Evolutionary conservation across 257 asterid species (phyloP).

Genomic region (Gardenia jasminoides): DNA sequence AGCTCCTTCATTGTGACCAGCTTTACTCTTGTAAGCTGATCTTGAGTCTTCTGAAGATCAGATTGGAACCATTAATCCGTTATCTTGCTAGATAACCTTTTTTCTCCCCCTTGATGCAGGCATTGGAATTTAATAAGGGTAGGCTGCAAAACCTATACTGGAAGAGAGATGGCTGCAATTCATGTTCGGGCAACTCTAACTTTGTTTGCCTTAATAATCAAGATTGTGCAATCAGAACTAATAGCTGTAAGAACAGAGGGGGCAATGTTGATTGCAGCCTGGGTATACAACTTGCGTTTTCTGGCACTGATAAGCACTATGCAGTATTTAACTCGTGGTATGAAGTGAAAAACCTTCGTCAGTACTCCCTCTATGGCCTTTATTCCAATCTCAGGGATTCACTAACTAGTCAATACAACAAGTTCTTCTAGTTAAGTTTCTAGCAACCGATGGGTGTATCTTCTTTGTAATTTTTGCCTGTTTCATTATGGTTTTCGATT

Average conservation of each 20-base stretch:
- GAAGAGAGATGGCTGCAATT: slow-evolving; percentile 86
- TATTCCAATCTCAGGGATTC: slow-evolving; percentile 79
- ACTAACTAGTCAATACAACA: slow-evolving; percentile 73
- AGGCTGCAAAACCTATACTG: slow-evolving; percentile 89
- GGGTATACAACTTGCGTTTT: slow-evolving; percentile 85
- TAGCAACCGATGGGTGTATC: slow-evolving; percentile 16
- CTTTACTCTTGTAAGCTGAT: slow-evolving; percentile 77
- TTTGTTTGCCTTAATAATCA: slow-evolving; percentile 81
- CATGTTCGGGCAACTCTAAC: slow-evolving; percentile 58
- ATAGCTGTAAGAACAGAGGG: slow-evolving; percentile 64
- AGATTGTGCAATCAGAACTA: slow-evolving; percentile 83
- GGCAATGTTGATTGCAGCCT: slow-evolving; percentile 87
- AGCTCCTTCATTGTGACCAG: slow-evolving; percentile 69
- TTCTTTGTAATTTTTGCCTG: slow-evolving; percentile 21
- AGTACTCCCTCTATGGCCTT: slow-evolving; percentile 79
- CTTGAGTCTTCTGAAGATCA: neutral
- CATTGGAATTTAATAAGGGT: slow-evolving; percentile 83
- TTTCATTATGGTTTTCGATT: neutral
- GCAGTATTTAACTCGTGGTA: slow-evolving; percentile 93
- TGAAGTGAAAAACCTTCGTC: slow-evolving; percentile 89
- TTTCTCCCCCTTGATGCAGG: slow-evolving; percentile 39
- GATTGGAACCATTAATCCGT: neutral
- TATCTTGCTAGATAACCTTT: neutral
- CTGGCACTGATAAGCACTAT: slow-evolving; percentile 88
- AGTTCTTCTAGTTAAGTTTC: slow-evolving; percentile 38